phyloP scores from a whole-genome alignment of 805 yeast genomes.

The Candida schatavii region DNA sequence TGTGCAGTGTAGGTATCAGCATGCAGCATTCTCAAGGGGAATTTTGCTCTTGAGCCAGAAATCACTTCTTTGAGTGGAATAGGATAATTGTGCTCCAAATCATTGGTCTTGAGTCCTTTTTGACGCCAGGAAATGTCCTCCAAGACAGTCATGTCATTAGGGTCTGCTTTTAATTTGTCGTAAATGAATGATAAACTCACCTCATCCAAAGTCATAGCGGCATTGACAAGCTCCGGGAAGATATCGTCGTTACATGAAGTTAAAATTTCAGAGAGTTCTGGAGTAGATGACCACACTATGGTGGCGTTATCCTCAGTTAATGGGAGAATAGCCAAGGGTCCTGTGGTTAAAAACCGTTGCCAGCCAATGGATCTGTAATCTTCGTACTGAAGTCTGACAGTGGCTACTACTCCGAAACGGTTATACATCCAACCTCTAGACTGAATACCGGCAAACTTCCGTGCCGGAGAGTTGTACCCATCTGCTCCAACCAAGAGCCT shows the following conservation, averaged over 20 bases:
- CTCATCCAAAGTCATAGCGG: constrained; percentile 76
- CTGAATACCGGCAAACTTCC: constrained; percentile 75
- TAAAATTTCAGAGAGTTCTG: constrained; percentile 65
- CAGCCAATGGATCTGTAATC: constrained; percentile 76
- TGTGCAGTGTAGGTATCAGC: constrained; percentile 86
- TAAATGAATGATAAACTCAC: constrained; percentile 76
- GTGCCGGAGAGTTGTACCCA: constrained; percentile 91
- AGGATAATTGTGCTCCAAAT: constrained; percentile 64
- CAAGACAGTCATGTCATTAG: constrained; percentile 46
- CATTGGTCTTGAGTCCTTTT: constrained; percentile 35
- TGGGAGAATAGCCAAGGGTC: constrained; percentile 91
- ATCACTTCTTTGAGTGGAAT: constrained; percentile 59
- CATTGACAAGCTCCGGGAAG: constrained; percentile 74
- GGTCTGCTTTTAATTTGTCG: constrained; percentile 32
- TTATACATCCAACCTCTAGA: constrained; percentile 92
- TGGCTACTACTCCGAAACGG: constrained; percentile 90
- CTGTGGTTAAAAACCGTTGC: constrained; percentile 89
- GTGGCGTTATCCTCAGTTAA: constrained; percentile 85
- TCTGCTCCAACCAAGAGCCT: constrained; percentile 92
- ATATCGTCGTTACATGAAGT: constrained; percentile 55
- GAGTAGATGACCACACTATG: constrained; percentile 88
- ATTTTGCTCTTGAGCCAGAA: constrained; percentile 71
- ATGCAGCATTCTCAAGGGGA: constrained; percentile 85
- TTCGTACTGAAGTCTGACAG: constrained; percentile 70
- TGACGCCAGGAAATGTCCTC: constrained; percentile 77